Evolutionary conservation across 1,139 yeast genomes (phyloP).

Genomic region (Nadsonia commutata): DNA sequence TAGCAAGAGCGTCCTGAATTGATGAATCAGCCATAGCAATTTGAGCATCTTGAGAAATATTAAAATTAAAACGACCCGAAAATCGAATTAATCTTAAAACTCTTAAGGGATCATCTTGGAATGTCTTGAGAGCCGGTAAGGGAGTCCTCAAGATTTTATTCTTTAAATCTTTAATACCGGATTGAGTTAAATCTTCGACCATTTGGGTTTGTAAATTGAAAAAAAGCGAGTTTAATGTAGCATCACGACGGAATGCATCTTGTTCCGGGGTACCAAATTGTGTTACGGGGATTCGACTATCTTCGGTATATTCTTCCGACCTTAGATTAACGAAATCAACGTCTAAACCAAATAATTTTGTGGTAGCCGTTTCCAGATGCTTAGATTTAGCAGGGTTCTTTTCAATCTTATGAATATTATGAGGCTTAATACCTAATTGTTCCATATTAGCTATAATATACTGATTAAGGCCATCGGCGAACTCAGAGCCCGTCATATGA

Average conservation of each 20-base stretch:
- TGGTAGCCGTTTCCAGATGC: conserved; percentile 92
- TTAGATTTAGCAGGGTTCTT: conserved; percentile 91
- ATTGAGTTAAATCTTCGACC: conserved; percentile 74
- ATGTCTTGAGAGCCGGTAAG: conserved; percentile 66
- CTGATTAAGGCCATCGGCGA: conserved; percentile 51
- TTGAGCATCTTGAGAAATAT: conserved; percentile 43
- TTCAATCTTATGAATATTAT: conserved; percentile 63
- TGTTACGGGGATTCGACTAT: conserved; percentile 64
- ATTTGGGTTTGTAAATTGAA: conserved; percentile 53
- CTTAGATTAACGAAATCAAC: conserved; percentile 87
- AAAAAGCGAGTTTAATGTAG: conserved; percentile 79
- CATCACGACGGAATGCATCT: conserved; percentile 89
- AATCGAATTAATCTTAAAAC: conserved; percentile 74
- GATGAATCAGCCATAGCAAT: conserved; percentile 49
- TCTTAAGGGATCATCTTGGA: conserved; percentile 84
- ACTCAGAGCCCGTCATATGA: conserved; percentile 67
- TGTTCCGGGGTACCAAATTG: conserved; percentile 76
- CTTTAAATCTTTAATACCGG: conserved; percentile 57
- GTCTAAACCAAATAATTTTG: conserved; percentile 64
- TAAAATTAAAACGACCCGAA: conserved; percentile 64
- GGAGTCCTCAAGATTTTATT: conserved; percentile 77
- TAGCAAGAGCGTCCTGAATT: conserved; percentile 43
- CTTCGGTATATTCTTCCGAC: conserved; percentile 68
- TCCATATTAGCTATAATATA: conserved; percentile 30
- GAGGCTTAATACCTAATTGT: conserved; percentile 31